Base-by-base conservation (phyloP, 1,284 basidiomycete genomes). In the Stygiomarasmius scandens region DNA sequence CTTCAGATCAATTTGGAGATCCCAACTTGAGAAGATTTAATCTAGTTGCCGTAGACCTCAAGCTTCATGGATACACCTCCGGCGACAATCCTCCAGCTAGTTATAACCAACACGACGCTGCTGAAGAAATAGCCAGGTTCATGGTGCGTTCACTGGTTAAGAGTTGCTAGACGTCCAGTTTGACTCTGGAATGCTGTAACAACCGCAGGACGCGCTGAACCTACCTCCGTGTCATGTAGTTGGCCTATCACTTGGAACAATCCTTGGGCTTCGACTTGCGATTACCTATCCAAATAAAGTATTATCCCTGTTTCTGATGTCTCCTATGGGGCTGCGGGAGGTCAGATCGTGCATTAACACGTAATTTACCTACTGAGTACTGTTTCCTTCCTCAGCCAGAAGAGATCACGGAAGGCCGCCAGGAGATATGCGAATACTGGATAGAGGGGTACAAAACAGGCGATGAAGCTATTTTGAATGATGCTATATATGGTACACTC, bases 21-120 rank as follows among this genome's bases (percentile, higher is more conserved):
- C 61, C 67, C 1, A 45, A 66, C 16, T 50, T 75, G n/a, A 64
- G 74, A 36, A 63, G 70, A n/a, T 75, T 73, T 64, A 76, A 76
- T 54, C 64, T 75, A 8, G 56, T 76, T 25, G 66, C 66, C n/a
- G 47, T 73, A 12, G 73, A 76, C 55, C 58, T 66, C 22, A 60
- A 73, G 29, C 56, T 66, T 24, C 72, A 74, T 57, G 73, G 73
- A 0, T 60, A 64, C 9, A 74, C 72, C 3, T 54, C 58, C n/a
- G 69, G 68, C 10, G 58, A 57, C 43, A 47, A 52, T 8, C 66
- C 69, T 11, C 64, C 63, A 8, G 50, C 55, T 5, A 56, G 60
- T 14, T 75, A 65, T 56, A 60, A 66, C 14, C 59, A 65, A 4
- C 58, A 61, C 46, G 64, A 68, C 9, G 73, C 70, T 0, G 74